Conservation (phyloP, 192 early-diverging fungal genomes). For the Lunasporangiospora selenospora region DNA sequence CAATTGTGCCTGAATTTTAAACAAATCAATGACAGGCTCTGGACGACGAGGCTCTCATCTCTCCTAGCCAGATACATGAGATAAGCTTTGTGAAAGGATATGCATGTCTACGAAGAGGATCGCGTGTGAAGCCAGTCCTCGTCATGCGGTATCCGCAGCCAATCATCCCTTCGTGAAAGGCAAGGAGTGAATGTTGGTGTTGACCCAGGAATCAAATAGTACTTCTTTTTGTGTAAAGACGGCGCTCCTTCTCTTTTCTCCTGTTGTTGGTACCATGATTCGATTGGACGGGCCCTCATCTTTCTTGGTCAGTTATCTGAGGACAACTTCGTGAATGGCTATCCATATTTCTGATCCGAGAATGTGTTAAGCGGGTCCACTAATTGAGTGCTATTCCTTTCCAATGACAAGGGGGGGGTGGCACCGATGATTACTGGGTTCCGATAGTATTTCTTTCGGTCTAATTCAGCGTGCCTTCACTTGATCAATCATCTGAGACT, state of each 20-base stretch:
- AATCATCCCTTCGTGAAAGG: background rate
- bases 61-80: too few relatives aligned
- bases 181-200: too few relatives aligned
- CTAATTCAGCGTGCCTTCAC: slow-evolving; percentile 20
- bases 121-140: too few relatives aligned
- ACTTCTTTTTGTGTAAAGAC: slow-evolving; percentile 1
- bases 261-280: slow-evolving; percentile 1
- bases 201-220: slow-evolving; percentile 1
- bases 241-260: slow-evolving; percentile 7
- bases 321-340: slow-evolving; percentile 3
- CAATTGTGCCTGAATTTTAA: too few relatives aligned
- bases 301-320: slow-evolving; percentile 1
- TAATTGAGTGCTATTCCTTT: slow-evolving; percentile 5
- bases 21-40: too few relatives aligned
- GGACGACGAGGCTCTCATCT: too few relatives aligned
- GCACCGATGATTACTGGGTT: slow-evolving; percentile 8
- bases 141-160: background rate
- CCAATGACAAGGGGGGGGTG: slow-evolving; percentile 13
- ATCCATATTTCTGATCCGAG: slow-evolving; percentile 1
- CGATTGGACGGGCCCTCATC: slow-evolving; percentile 9
- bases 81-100: too few relatives aligned
- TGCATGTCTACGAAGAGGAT: too few relatives aligned
- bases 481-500: too few relatives aligned
- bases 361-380: slow-evolving; percentile 12
- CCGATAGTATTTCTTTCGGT: slow-evolving; percentile 15